Evolutionary conservation across 257 asterid species (phyloP), one percentile per base, ranked within the genome.

Genomic region (Nicotiana otophora): DNA sequence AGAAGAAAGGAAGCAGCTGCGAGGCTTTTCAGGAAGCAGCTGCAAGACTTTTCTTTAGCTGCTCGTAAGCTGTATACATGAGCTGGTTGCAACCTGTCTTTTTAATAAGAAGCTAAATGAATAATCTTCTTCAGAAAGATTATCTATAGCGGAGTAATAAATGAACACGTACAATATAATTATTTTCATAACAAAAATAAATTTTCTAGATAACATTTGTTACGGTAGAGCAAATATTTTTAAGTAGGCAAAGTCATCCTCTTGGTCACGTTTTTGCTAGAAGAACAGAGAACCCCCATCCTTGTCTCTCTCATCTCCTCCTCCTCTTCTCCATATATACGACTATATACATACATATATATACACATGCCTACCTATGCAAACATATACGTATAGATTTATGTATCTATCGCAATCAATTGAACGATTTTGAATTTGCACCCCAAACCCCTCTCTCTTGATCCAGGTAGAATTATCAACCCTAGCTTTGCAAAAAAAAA

Each of bases 391-490:
- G 63, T 61, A n/a, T 34, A 72, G 36, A 39, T 6, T 42, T 65
- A 39, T 74, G 66, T 86, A 85, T 77, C 60, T 55, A 76, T 78
- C 81, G 65, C 80, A 61, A 76, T 39, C 70, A 81, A 55, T 72
- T 64, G 81, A 90, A 77, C 90, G 85, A 87, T 82, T 86, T 84
- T 83, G 87, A 66, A 82, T 81, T 81, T 48, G 30, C 78, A 33
- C 64, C 82, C 81, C 83, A 42, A 42, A 42, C 68, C 78, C 65
- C 62, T 64, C 57, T 81, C 42, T 87, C 62, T 66, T 78, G 90
- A 88, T 92, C 89, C 83, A 69, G 88, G 83, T 64, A 54, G 83
- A 77, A 82, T 53, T 63, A 78, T 80, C 77, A 88, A 82, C 86
- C 88, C 84, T 75, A 82, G 87, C 63, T 28, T 33, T 63, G 17